Conservation (phyloP, 2,329 filamentous ascomycete genomes). For the Botrytis deweyae region DNA sequence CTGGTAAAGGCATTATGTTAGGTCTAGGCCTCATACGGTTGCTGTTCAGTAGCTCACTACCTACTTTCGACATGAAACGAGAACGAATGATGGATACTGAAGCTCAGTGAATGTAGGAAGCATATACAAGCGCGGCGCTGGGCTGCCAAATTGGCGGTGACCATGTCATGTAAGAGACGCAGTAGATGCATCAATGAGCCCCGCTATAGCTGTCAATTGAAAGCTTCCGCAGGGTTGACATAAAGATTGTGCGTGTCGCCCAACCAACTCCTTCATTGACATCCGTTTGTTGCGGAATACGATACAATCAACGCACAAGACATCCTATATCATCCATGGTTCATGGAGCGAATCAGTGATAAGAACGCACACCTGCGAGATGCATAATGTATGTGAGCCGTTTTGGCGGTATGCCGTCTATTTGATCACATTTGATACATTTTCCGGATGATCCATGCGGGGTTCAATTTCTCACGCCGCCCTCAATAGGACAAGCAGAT, state of each 20-base stretch:
- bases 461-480: background rate
- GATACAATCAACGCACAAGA: background rate
- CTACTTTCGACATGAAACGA: background rate
- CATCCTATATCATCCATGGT: background rate
- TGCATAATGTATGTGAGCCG: constrained; percentile 4
- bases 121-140: background rate
- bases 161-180: constrained; percentile 1
- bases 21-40: background rate
- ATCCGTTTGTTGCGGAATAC: background rate
- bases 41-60: background rate
- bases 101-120: background rate
- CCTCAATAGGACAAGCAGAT: background rate
- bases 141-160: background rate
- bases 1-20: background rate
- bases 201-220: constrained; percentile 6
- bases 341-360: background rate
- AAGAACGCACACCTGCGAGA: background rate
- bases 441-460: constrained; percentile 2
- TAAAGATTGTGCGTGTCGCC: constrained; percentile 1
- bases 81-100: background rate
- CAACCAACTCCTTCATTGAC: constrained; percentile 2
- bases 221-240: background rate
- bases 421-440: constrained; percentile 11
- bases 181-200: background rate
- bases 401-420: background rate